Conservation (phyloP, 805 yeast genomes). For the Myxozyma kluyveri region DNA sequence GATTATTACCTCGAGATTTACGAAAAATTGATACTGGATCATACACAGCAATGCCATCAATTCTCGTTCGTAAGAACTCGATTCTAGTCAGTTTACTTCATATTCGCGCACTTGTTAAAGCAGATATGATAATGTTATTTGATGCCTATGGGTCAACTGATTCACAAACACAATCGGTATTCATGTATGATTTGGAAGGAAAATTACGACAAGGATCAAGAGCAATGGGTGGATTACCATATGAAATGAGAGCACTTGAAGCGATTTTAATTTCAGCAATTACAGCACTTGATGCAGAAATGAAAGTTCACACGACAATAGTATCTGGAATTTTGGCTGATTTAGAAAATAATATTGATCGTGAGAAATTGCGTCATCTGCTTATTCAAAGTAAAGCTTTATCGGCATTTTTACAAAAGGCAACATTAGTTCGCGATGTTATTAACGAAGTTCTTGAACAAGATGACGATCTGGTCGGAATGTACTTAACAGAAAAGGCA, state of each 20-base stretch:
- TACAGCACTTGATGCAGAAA: constrained; percentile 75
- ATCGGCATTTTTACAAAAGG: constrained; percentile 79
- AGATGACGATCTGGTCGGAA: constrained; percentile 80
- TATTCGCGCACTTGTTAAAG: constrained; percentile 83
- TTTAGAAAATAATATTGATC: constrained; percentile 76
- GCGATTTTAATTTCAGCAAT: constrained; percentile 79
- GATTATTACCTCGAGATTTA: constrained; percentile 82
- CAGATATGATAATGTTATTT: constrained; percentile 75
- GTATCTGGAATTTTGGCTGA: constrained; percentile 71
- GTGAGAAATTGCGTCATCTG: constrained; percentile 71
- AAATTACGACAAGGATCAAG: constrained; percentile 49
- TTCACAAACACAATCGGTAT: constrained; percentile 66
- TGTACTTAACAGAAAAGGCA: constrained; percentile 68
- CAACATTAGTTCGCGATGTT: constrained; percentile 73
- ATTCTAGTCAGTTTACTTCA: constrained; percentile 80
- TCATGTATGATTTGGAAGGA: constrained; percentile 75
- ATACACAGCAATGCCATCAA: constrained; percentile 83
- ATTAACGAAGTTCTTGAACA: constrained; percentile 81
- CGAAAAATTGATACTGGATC: constrained; percentile 81
- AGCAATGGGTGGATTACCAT: constrained; percentile 56
- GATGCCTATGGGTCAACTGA: constrained; percentile 62
- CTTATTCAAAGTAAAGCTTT: constrained; percentile 82
- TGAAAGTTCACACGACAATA: constrained; percentile 77
- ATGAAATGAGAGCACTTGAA: constrained; percentile 88
- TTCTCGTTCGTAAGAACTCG: constrained; percentile 73